Percentiles rank a stretch among this genome's conserved stretches.
Conservation (phyloP, 2,329 filamentous ascomycete genomes). For the Simplicillium aogashimaense region DNA sequence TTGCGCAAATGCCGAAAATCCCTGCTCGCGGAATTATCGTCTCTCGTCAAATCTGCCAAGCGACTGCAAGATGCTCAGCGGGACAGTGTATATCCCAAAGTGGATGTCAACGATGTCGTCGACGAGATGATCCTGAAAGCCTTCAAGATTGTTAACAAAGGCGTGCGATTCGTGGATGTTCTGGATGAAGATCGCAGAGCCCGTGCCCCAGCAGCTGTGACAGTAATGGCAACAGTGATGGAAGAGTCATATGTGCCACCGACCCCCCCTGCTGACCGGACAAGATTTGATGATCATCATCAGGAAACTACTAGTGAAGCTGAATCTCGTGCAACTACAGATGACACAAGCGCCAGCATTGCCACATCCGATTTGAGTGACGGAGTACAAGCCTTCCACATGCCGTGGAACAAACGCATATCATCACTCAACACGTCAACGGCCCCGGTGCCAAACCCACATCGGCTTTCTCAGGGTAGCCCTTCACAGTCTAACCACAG, state of each 20-base stretch:
- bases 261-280: constrained; percentile 52
- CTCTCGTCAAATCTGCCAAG: constrained; percentile 82
- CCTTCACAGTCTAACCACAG: constrained; percentile 28
- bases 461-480: constrained; percentile 26
- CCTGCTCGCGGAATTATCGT: constrained; percentile 78
- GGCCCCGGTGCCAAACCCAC: constrained; percentile 17
- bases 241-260: constrained; percentile 51
- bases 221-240: constrained; percentile 48
- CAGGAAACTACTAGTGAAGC: constrained; percentile 23
- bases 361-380: constrained; percentile 25
- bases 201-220: constrained; percentile 41
- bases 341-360: constrained; percentile 21
- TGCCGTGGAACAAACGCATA: constrained; percentile 32
- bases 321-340: constrained; percentile 26
- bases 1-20: constrained; percentile 78
- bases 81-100: constrained; percentile 31
- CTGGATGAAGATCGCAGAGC: constrained; percentile 55
- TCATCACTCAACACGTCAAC: constrained; percentile 29
- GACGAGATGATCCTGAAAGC: constrained; percentile 92
- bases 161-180: constrained; percentile 80
- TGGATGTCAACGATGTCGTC: constrained; percentile 64
- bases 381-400: constrained; percentile 21
- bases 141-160: constrained; percentile 87
- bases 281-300: constrained; percentile 32
- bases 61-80: constrained; percentile 66